Percentiles rank a stretch among this genome's conserved stretches.
Conservation (phyloP, 768 basidiomycete species). For the Macrolepiota albuminosa region DNA sequence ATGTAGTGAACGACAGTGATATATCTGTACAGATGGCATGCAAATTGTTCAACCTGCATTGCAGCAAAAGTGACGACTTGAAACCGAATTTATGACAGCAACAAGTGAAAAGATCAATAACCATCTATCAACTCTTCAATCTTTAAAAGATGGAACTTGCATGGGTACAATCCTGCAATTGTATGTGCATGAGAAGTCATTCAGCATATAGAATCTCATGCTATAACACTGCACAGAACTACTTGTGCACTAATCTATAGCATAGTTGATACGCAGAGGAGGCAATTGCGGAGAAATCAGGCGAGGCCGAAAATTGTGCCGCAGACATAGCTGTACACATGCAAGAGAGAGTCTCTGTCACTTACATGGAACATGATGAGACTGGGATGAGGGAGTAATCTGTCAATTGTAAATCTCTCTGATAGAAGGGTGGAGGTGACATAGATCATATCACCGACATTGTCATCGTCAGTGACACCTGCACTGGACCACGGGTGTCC, state of each 20-base stretch:
- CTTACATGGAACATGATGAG: constrained; percentile 23
- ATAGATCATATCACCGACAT: constrained; percentile 36
- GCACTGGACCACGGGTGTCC: constrained; percentile 34
- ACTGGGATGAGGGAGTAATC: constrained; percentile 25
- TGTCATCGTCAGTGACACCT: constrained; percentile 35
- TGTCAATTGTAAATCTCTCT: constrained; percentile 21
- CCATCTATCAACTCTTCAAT: constrained; percentile 23
- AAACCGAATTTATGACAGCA: not conserved
- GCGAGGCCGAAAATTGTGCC: constrained; percentile 33
- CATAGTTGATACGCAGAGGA: constrained; percentile 41
- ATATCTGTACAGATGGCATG: not conserved
- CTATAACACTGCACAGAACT: constrained; percentile 26
- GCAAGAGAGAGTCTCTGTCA: not conserved
- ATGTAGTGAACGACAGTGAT: too few relatives aligned
- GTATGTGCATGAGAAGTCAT: constrained; percentile 26
- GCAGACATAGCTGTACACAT: constrained; percentile 22
- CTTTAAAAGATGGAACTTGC: constrained; percentile 23
- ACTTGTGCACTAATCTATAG: constrained; percentile 28
- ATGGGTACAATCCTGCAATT: constrained; percentile 27
- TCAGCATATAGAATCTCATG: constrained; percentile 36
- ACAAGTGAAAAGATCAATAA: not conserved
- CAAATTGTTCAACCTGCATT: not conserved
- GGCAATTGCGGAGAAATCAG: constrained; percentile 30
- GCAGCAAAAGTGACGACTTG: not conserved
- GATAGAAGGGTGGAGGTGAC: constrained; percentile 21